Base-by-base conservation (phyloP, 768 basidiomycete genomes). In the Mycena chlorophos region DNA sequence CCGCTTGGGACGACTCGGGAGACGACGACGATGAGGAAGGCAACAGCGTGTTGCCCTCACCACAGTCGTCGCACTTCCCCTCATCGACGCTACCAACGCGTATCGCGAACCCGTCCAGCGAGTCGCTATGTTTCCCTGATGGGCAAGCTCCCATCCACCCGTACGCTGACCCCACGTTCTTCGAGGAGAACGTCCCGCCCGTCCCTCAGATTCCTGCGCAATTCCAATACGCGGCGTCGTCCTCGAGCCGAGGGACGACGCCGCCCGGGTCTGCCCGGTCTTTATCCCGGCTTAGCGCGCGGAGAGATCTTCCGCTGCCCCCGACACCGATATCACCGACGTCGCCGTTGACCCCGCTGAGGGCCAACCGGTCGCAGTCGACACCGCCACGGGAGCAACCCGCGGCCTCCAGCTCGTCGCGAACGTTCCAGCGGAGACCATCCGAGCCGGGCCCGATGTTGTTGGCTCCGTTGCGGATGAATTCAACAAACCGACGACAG, bases 71-170 rank as follows among this genome's bases (percentile, higher is more conserved):
- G 65, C 29, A 62, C 63, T 38, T 70, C 59, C 1, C 66, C n/a
- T n/a, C n/a, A 51, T 20, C 69, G 58, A 47, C 66, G 34, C 68
- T 63, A 17, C 65, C 62, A 13, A 63, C 65, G n/a, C 70, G 70
- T 8, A 57, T 69, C 2, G 55, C 64, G 3, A 84, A 79, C 51
- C 79, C 81, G 37, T 76, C 78, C 12, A 72, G 79, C 22, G 82
- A 82, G 49, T 83, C 81, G 0, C 67, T 74, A 2, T 73, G 69
- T 60, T 79, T 72, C 55, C 76, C 78, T 0, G 71, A 69, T 1
- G 65, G 74, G 2, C 73, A 70, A 3, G 74, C 79, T 1, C 81
- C 81, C 13, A 76, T 80, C 0, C 78, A 77, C 59, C 70, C 63
- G 1, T 75, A 77, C 54, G 61, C 76, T 52, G 75, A 78, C 56